phyloP scores from a whole-genome alignment of 345 rosid species.

The Lenwebbia sp. region DNA sequence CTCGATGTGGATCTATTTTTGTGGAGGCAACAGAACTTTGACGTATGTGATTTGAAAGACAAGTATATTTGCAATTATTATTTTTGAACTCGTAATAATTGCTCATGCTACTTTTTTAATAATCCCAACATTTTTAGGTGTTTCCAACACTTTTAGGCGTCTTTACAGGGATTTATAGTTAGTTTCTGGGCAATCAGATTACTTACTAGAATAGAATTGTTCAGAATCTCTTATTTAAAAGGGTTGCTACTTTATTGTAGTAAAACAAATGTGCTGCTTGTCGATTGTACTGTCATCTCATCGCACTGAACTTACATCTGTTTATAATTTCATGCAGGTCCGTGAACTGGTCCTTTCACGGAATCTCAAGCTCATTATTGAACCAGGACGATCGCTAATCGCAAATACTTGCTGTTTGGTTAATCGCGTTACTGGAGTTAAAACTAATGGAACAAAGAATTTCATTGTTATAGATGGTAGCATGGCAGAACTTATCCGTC shows the following conservation, averaged over 20 bases:
- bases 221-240: background rate
- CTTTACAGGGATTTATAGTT: too few species aligned
- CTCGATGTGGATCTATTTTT: background rate
- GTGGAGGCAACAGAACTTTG: background rate
- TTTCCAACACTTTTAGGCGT: too few species aligned
- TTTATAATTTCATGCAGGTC: conserved; percentile 33
- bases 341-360: conserved; percentile 78
- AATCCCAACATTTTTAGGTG: too few species aligned
- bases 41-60: background rate
- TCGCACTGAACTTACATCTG: background rate
- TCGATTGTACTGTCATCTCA: background rate
- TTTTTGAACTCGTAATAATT: too few species aligned
- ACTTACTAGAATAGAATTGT: background rate
- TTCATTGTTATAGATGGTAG: conserved; percentile 94
- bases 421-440: conserved; percentile 89
- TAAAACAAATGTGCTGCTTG: background rate
- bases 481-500: conserved; percentile 98
- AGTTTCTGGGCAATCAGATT: too few species aligned
- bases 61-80: background rate
- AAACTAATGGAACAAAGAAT: conserved; percentile 90
- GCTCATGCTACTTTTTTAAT: too few species aligned
- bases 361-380: conserved; percentile 72
- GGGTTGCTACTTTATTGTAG: background rate
- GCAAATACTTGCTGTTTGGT: conserved; percentile 95
- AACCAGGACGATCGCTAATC: conserved; percentile 94